Evolutionary conservation across 2,329 filamentous ascomycete genomes (phyloP).

Genomic region (Penicillium sp.): DNA sequence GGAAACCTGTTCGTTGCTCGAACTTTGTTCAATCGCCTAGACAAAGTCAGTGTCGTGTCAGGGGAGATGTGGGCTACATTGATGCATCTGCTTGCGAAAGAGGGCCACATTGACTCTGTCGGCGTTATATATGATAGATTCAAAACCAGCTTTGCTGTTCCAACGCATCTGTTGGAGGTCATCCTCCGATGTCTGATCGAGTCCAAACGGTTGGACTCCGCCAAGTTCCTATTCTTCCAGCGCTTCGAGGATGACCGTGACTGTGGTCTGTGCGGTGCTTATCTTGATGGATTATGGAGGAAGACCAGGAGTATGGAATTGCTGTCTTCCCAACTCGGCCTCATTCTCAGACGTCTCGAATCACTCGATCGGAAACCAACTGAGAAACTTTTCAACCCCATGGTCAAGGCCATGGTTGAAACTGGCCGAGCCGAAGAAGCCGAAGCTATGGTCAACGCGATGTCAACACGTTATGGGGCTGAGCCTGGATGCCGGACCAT

Average conservation of each 20-base stretch:
- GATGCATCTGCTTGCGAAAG: constrained; percentile 36
- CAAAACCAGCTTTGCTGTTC: constrained; percentile 29
- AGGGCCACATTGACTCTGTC: constrained; percentile 38
- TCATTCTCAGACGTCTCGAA: constrained; percentile 27
- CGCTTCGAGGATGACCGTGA: constrained; percentile 33
- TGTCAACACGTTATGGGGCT: constrained; percentile 32
- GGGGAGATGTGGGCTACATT: constrained; percentile 38
- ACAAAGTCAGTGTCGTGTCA: constrained; percentile 32
- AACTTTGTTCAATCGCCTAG: constrained; percentile 36
- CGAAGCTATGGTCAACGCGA: constrained; percentile 36
- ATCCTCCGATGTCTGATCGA: constrained; percentile 40
- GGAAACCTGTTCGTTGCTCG: constrained; percentile 41
- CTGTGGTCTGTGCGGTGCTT: constrained; percentile 38
- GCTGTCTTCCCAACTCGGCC: constrained; percentile 35
- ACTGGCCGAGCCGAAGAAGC: constrained; percentile 37
- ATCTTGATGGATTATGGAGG: constrained; percentile 39
- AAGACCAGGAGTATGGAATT: constrained; percentile 40
- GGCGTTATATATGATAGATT: constrained; percentile 32
- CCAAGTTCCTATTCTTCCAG: constrained; percentile 37
- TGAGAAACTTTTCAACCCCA: constrained; percentile 41
- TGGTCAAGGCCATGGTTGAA: constrained; percentile 41
- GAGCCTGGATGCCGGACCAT: constrained; percentile 35
- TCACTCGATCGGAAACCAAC: constrained; percentile 33
- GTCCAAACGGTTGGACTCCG: constrained; percentile 36
- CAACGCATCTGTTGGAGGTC: constrained; percentile 33